Percentiles rank a stretch among this genome's conserved stretches.
phyloP scores from a whole-genome alignment of 192 early-diverging fungal species.

The Lunasporangiospora selenospora region DNA sequence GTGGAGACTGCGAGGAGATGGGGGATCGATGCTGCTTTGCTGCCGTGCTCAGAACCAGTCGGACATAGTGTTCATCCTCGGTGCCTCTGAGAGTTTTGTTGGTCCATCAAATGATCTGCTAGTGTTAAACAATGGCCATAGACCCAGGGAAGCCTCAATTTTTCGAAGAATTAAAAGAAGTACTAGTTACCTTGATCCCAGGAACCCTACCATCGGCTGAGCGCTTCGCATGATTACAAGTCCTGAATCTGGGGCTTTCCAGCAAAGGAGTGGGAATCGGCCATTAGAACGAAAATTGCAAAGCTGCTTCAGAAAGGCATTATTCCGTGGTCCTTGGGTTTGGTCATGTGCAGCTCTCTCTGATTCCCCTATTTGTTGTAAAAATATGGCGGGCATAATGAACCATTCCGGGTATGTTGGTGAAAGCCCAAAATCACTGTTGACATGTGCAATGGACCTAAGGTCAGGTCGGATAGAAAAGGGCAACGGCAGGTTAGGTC shows the following conservation, averaged over 20 bases:
- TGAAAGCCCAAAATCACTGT: slow-evolving; percentile 41
- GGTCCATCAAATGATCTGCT: too few relatives aligned
- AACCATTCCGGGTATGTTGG: slow-evolving; percentile 50
- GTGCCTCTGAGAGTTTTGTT: too few relatives aligned
- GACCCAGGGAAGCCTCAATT: too few relatives aligned
- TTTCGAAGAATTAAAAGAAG: not conserved
- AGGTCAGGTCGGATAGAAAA: not conserved
- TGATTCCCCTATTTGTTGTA: too few relatives aligned
- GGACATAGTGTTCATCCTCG: slow-evolving; percentile 49
- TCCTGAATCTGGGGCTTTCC: slow-evolving; percentile 38
- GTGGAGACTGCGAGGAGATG: not conserved
- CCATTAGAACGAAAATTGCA: slow-evolving; percentile 35
- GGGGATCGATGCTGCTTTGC: slow-evolving; percentile 14
- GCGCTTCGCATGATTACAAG: slow-evolving; percentile 50
- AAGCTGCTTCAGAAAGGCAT: slow-evolving; percentile 29
- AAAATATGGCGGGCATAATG: slow-evolving; percentile 39
- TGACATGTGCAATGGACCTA: slow-evolving; percentile 44
- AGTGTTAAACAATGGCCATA: too few relatives aligned
- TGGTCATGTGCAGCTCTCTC: too few relatives aligned
- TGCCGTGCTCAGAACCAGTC: slow-evolving; percentile 37
- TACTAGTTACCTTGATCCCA: slow-evolving; percentile 33
- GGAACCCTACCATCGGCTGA: slow-evolving; percentile 52
- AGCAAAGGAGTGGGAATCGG: slow-evolving; percentile 50
- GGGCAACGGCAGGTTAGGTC: not conserved
- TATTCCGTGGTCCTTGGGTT: slow-evolving; percentile 4